A percentile compares a stretch with the other conserved stretches of the same genome.
Conservation (phyloP, 306 rosid species). For the Gynostemma pentaphyllum region DNA sequence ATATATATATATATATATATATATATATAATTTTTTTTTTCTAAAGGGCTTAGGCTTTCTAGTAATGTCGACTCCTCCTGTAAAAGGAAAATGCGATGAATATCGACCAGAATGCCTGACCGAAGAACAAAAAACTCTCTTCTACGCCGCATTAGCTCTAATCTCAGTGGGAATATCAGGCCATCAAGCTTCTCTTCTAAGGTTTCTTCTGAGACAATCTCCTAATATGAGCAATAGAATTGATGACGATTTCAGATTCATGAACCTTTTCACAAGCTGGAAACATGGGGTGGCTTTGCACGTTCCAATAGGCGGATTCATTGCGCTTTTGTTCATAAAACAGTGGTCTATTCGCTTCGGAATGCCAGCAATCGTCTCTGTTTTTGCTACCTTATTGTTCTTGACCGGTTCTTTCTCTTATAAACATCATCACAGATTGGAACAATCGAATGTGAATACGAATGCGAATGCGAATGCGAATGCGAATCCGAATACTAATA, state of each 20-base stretch:
- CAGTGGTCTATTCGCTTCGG: slow-evolving; percentile 19
- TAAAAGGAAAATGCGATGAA: slow-evolving; percentile 10
- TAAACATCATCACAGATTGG: too few relatives aligned
- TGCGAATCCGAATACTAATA: too few relatives aligned
- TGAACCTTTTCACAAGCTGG: too few relatives aligned
- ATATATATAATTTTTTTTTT: too few relatives aligned
- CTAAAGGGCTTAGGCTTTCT: slow-evolving; percentile 22
- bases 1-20: too few relatives aligned
- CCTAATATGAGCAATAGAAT: background rate
- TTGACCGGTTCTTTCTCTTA: slow-evolving; percentile 8
- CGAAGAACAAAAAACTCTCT: slow-evolving; percentile 5
- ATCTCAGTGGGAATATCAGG: slow-evolving; percentile 16
- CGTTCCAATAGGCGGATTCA: slow-evolving; percentile 5
- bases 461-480: too few relatives aligned
- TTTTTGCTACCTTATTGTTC: slow-evolving; percentile 12
- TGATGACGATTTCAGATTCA: background rate
- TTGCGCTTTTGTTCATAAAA: slow-evolving; percentile 8
- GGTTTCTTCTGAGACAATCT: background rate
- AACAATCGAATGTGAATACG: too few relatives aligned
- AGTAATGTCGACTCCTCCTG: slow-evolving; percentile 23
- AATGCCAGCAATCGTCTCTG: slow-evolving; percentile 2
- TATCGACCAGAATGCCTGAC: slow-evolving; percentile 16
- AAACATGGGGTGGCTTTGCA: background rate
- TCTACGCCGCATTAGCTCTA: slow-evolving; percentile 14
- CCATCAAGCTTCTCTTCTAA: background rate